phyloP scores from a whole-genome alignment of 2,329 filamentous ascomycete species.

The Helotiales sp. region DNA sequence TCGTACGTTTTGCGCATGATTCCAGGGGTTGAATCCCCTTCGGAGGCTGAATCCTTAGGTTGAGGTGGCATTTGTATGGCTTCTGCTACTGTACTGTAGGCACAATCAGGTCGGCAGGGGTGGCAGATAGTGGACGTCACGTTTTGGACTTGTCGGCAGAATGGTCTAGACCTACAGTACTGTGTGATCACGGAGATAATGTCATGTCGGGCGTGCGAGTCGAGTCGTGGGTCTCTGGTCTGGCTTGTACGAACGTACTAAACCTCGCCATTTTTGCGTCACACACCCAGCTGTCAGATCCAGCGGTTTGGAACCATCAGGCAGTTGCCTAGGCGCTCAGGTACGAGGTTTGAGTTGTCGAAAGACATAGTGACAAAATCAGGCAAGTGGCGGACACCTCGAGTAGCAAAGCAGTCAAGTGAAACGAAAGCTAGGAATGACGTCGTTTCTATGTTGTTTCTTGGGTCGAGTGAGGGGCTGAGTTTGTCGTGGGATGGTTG shows the following conservation, averaged over 20 bases:
- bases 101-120: background rate
- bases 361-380: background rate
- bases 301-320: background rate
- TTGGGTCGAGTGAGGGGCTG: background rate
- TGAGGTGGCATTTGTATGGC: background rate
- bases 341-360: background rate
- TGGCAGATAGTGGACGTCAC: background rate
- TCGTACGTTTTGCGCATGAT: constrained; percentile 4
- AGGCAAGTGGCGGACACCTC: background rate
- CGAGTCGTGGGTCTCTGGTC: no score
- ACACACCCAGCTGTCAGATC: background rate
- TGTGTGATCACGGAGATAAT: background rate
- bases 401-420: background rate
- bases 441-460: background rate
- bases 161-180: background rate
- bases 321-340: no score
- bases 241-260: no score
- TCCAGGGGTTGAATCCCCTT: no score
- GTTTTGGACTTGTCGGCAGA: background rate
- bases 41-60: background rate
- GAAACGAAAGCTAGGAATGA: background rate
- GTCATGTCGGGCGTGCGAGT: background rate
- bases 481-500: background rate
- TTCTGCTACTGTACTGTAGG: no score
- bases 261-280: background rate